Evolutionary conservation across 2,329 filamentous ascomycete species (phyloP).

Genomic region (Nemania sp.): DNA sequence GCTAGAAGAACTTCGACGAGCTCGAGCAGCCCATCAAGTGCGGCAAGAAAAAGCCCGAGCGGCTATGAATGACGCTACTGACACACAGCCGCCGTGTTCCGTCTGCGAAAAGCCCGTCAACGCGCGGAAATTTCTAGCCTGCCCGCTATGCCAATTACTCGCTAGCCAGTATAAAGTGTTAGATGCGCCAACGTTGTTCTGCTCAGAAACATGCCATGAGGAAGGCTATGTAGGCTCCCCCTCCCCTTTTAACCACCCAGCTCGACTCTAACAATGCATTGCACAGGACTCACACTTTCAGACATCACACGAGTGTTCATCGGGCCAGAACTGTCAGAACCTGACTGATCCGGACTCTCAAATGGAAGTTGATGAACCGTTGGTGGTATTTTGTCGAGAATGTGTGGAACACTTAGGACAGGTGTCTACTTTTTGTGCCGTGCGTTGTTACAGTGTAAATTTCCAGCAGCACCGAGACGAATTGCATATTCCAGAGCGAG

Average conservation of each 20-base stretch:
- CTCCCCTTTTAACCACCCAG: background rate
- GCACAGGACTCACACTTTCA: constrained; percentile 55
- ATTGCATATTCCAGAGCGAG: constrained; percentile 50
- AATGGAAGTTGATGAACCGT: constrained; percentile 51
- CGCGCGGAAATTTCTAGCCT: constrained; percentile 55
- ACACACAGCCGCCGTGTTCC: constrained; percentile 56
- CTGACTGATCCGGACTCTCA: constrained; percentile 55
- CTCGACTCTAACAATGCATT: constrained; percentile 43
- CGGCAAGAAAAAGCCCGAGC: constrained; percentile 58
- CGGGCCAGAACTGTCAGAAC: constrained; percentile 56
- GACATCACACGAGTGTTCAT: constrained; percentile 57
- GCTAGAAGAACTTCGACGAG: constrained; percentile 61
- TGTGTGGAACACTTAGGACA: constrained; percentile 55
- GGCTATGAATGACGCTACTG: constrained; percentile 49
- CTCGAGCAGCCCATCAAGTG: constrained; percentile 57
- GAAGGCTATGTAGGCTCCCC: constrained; percentile 58
- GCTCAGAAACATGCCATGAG: constrained; percentile 57
- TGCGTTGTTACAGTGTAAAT: constrained; percentile 57
- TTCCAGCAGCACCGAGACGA: constrained; percentile 56
- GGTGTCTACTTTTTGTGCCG: constrained; percentile 58
- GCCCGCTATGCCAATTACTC: constrained; percentile 60
- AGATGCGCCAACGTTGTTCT: constrained; percentile 58
- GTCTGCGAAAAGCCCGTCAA: constrained; percentile 55
- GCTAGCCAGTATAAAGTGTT: constrained; percentile 53
- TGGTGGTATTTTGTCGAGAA: constrained; percentile 56